Percentiles rank a stretch among this genome's conserved stretches.
These are phyloP conservation scores for Dovyalis caffra DNA, from an alignment of 345 rosid species.

Conservation along the genomic window DNA sequence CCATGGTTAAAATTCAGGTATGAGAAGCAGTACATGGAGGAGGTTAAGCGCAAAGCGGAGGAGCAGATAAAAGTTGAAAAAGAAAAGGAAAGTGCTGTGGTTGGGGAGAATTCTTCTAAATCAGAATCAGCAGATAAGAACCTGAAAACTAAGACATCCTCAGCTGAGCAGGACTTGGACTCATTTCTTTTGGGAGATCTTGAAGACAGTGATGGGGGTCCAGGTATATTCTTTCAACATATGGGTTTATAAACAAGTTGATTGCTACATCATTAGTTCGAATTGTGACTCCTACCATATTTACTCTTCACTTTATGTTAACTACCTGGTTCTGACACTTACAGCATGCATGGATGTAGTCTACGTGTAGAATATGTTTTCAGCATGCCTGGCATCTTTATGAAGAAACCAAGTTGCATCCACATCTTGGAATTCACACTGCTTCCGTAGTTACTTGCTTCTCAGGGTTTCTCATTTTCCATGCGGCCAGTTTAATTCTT, in stretches of 20 bases:
- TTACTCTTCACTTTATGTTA: background rate
- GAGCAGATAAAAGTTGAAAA: conserved; percentile 46
- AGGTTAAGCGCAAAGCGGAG: conserved; percentile 61
- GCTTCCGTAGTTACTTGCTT: background rate
- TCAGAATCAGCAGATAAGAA: conserved; percentile 42
- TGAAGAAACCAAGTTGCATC: background rate
- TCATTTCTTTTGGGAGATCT: conserved; percentile 86
- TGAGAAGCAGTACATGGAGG: conserved; percentile 77
- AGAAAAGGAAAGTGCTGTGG: conserved; percentile 40
- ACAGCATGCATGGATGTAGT: background rate
- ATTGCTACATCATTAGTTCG: background rate
- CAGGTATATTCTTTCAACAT: conserved; percentile 41
- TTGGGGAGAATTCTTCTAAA: conserved; percentile 30
- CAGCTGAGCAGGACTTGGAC: conserved; percentile 81
- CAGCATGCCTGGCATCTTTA: background rate
- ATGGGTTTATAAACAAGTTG: background rate
- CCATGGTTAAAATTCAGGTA: conserved; percentile 16
- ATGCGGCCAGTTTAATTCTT: background rate
- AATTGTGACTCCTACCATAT: background rate
- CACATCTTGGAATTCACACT: background rate
- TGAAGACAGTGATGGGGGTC: conserved; percentile 80
- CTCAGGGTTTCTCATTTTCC: background rate
- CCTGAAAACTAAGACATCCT: conserved; percentile 45
- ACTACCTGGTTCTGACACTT: background rate
- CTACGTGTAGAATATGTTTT: background rate